Percentiles rank a stretch among this genome's conserved stretches.
Conservation (phyloP, 1,284 basidiomycete genomes). For the Sutorius eximius region DNA sequence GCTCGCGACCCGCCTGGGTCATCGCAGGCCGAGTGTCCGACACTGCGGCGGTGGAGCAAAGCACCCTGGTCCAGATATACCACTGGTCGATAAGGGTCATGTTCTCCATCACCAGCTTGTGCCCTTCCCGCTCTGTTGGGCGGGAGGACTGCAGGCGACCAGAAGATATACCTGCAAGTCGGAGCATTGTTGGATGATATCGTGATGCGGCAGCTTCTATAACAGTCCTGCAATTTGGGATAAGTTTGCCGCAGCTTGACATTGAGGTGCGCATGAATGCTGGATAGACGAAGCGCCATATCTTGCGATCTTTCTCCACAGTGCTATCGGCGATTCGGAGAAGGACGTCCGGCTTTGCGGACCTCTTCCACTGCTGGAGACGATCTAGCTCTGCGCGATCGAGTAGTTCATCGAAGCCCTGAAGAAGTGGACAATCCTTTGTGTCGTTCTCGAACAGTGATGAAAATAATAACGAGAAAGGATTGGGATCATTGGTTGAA, state of each 20-base stretch:
- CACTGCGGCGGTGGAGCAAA: constrained; percentile 77
- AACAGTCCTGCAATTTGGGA: constrained; percentile 57
- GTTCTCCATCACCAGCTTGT: constrained; percentile 60
- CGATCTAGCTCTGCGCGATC: constrained; percentile 58
- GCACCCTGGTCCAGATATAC: constrained; percentile 82
- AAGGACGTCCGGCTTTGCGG: constrained; percentile 50
- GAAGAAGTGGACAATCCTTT: constrained; percentile 44
- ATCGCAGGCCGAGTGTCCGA: constrained; percentile 60
- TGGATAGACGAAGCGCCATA: constrained; percentile 75
- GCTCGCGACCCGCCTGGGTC: constrained; percentile 62
- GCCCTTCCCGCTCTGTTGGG: constrained; percentile 49
- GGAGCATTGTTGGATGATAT: constrained; percentile 66
- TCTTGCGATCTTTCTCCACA: constrained; percentile 58
- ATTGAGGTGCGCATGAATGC: constrained; percentile 56
- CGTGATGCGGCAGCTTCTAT: constrained; percentile 64
- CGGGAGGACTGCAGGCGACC: constrained; percentile 42
- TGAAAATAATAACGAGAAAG: constrained; percentile 42
- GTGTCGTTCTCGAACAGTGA: constrained; percentile 38
- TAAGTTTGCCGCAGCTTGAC: constrained; percentile 45
- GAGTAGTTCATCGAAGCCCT: constrained; percentile 66
- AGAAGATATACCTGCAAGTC: constrained; percentile 65
- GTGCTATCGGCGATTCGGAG: constrained; percentile 68
- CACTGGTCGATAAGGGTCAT: constrained; percentile 77
- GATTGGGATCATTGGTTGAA: constrained; percentile 21
- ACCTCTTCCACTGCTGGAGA: constrained; percentile 62